phyloP scores from a whole-genome alignment of 2,329 filamentous ascomycete species.

The Aspergillus thermomutatus region DNA sequence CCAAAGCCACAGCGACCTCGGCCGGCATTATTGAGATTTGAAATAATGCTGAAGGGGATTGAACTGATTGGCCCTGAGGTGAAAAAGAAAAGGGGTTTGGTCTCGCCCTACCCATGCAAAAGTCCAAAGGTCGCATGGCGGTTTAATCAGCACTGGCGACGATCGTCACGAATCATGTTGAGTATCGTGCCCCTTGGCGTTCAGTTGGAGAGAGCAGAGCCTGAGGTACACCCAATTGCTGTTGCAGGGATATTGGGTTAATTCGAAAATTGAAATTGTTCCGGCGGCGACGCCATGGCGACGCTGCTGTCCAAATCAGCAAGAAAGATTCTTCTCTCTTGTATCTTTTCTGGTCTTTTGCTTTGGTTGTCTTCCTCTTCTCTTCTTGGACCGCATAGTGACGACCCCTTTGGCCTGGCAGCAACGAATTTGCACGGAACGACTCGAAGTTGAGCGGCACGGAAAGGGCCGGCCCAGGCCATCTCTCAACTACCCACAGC shows the following conservation, averaged over 20 bases:
- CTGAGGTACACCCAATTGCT: conserved; percentile 8
- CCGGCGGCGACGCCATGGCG: background rate
- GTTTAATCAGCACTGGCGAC: conserved; percentile 14
- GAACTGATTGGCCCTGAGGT: conserved; percentile 27
- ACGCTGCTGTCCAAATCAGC: background rate
- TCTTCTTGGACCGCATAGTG: background rate
- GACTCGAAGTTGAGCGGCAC: conserved; percentile 28
- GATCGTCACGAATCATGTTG: conserved; percentile 26
- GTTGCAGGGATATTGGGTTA: conserved; percentile 12
- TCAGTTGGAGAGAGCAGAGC: conserved; percentile 8
- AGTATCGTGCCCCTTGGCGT: conserved; percentile 6
- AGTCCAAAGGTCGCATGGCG: conserved; percentile 23
- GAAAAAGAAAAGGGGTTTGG: conserved; percentile 10
- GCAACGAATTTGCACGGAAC: conserved; percentile 6
- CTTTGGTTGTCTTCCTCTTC: conserved; percentile 4
- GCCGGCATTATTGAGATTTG: conserved; percentile 22
- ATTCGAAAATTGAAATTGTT: background rate
- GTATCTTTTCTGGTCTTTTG: conserved; percentile 1
- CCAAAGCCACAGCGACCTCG: conserved; percentile 17
- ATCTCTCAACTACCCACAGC: conserved; percentile 11
- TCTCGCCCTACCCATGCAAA: conserved; percentile 22
- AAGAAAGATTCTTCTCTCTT: background rate
- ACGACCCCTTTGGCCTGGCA: background rate
- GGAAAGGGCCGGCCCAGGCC: conserved; percentile 36
- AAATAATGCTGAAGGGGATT: conserved; percentile 22